Conservation (phyloP, 805 yeast species). For the Teunomyces aglyptinius region DNA sequence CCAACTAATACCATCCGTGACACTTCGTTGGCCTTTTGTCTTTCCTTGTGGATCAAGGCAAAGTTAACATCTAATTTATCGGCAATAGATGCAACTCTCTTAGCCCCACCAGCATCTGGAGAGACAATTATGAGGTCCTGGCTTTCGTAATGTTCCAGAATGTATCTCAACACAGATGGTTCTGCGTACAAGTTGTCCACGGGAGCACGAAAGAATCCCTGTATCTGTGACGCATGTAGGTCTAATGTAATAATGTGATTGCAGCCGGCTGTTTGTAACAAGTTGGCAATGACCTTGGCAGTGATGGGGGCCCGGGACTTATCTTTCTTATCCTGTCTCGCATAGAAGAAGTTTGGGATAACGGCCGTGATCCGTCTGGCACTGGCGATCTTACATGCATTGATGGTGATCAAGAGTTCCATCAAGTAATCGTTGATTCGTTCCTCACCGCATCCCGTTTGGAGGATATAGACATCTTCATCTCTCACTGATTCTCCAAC, state of each 20-base stretch:
- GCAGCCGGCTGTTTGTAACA: constrained; percentile 92
- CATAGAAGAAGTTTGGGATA: constrained; percentile 93
- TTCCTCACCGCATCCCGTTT: constrained; percentile 78
- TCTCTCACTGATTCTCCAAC: constrained; percentile 88
- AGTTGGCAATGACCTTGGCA: constrained; percentile 88
- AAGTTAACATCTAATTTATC: constrained; percentile 88
- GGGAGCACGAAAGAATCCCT: constrained; percentile 93
- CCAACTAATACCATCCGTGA: constrained; percentile 95
- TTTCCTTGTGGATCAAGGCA: constrained; percentile 94
- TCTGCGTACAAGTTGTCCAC: constrained; percentile 96
- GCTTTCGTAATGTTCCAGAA: constrained; percentile 59
- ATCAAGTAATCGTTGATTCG: constrained; percentile 78
- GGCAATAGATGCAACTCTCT: constrained; percentile 92
- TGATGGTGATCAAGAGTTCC: constrained; percentile 86
- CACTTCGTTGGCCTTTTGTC: constrained; percentile 93
- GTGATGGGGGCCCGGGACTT: constrained; percentile 95
- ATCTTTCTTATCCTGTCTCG: constrained; percentile 96
- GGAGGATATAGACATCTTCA: constrained; percentile 82
- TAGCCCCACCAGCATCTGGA: constrained; percentile 99
- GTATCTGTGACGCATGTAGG: constrained; percentile 95
- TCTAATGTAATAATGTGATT: constrained; percentile 96
- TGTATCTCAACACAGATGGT: constrained; percentile 82
- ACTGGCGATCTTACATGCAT: constrained; percentile 94
- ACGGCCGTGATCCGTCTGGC: constrained; percentile 93
- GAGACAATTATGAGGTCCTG: constrained; percentile 77